A percentile compares a stretch with the other conserved stretches of the same genome.
phyloP scores from a whole-genome alignment of 805 yeast genomes.

The Spathaspora gorwiae region DNA sequence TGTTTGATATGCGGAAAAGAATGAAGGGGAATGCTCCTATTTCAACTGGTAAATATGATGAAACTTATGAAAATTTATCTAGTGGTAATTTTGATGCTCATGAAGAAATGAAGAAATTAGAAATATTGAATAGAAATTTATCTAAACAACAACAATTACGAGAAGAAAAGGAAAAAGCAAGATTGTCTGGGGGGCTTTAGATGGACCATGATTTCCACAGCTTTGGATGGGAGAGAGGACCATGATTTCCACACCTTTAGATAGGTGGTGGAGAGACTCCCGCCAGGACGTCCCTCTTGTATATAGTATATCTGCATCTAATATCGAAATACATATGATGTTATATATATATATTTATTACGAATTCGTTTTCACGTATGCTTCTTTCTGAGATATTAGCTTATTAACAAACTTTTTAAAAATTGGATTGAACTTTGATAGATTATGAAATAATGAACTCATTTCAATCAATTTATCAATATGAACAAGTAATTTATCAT shows the following conservation, averaged over 20 bases:
- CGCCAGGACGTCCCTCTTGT: too few relatives aligned
- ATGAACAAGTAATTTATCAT: slow-evolving; percentile 28
- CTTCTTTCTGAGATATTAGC: slow-evolving; percentile 9
- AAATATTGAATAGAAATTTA: slow-evolving; percentile 51
- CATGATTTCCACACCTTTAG: not conserved
- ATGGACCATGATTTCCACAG: too few relatives aligned
- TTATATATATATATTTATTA: not conserved
- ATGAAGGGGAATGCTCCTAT: slow-evolving; percentile 91
- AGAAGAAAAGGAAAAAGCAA: slow-evolving; percentile 30
- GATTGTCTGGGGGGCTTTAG: slow-evolving; percentile 4
- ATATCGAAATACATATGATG: not conserved
- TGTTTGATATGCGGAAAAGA: slow-evolving; percentile 86
- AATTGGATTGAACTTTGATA: slow-evolving; percentile 45
- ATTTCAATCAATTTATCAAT: slow-evolving; percentile 46
- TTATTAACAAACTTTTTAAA: slow-evolving; percentile 45
- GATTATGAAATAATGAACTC: slow-evolving; percentile 49
- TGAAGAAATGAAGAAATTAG: slow-evolving; percentile 74
- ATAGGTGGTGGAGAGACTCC: not conserved
- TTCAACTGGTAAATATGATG: slow-evolving; percentile 90
- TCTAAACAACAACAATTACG: slow-evolving; percentile 22
- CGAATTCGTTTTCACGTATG: not conserved
- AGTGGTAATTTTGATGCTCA: slow-evolving; percentile 77
- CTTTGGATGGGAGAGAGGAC: too few relatives aligned
- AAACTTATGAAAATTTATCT: slow-evolving; percentile 73
- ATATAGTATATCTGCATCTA: not conserved